Evolutionary conservation across 306 rosid species (phyloP).

Genomic region (Lablab purpureus): DNA sequence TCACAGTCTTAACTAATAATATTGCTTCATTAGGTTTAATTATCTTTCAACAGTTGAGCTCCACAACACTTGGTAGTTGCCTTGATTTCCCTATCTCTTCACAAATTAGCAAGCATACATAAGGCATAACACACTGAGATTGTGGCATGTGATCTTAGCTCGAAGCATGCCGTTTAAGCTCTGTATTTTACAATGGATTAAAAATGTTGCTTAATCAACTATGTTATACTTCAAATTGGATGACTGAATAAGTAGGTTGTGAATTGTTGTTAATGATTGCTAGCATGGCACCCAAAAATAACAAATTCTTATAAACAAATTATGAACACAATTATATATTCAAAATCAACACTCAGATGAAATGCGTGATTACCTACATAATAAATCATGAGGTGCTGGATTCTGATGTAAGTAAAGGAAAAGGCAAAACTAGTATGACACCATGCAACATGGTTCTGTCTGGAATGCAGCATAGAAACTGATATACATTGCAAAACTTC

Average conservation of each 20-base stretch:
- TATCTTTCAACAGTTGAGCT: no score
- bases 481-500: slow-evolving; percentile 29
- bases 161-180: background rate
- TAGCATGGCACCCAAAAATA: background rate
- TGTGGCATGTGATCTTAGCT: no score
- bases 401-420: slow-evolving; percentile 21
- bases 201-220: background rate
- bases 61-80: no score
- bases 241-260: background rate
- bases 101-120: no score
- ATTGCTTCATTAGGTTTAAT: no score
- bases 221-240: no score
- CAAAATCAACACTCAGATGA: slow-evolving; percentile 14
- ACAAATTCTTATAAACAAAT: slow-evolving; percentile 8
- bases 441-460: slow-evolving; percentile 35
- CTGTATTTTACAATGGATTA: background rate
- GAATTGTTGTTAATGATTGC: background rate
- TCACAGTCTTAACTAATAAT: no score
- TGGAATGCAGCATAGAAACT: slow-evolving; percentile 32
- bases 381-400: slow-evolving; percentile 11
- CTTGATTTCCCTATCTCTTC: background rate
- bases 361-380: background rate
- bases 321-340: slow-evolving; percentile 18
- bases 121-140: no score
- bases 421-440: slow-evolving; percentile 24